Evolutionary conservation across 176 grass and related monocot genomes (phyloP).

Genomic region (Oropetium thomaeum): DNA sequence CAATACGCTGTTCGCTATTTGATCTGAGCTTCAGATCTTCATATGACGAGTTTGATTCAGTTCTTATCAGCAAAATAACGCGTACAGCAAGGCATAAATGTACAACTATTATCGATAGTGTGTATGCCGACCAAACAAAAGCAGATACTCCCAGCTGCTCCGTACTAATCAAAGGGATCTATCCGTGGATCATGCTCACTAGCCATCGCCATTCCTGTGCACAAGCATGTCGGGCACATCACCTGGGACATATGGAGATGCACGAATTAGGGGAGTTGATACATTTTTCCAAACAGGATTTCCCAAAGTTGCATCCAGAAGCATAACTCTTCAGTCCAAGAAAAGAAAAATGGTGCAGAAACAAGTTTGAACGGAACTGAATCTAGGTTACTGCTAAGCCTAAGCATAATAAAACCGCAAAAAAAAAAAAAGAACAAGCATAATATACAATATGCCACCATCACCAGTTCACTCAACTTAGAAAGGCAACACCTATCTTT

Average conservation of each 20-base stretch:
- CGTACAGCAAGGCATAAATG: neutral
- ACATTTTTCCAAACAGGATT: neutral
- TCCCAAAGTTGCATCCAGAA: neutral
- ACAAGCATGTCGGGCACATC: slow-evolving; percentile 96
- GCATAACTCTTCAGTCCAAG: neutral
- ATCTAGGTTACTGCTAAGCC: neutral
- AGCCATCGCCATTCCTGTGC: slow-evolving; percentile 93
- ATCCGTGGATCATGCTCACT: slow-evolving; percentile 93
- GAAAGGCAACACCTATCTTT: neutral
- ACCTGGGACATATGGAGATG: slow-evolving; percentile 46
- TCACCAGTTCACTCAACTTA: neutral
- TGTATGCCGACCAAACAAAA: neutral
- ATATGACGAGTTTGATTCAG: neutral
- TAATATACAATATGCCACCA: neutral
- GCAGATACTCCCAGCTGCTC: neutral
- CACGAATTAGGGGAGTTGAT: neutral
- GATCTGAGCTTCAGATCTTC: neutral
- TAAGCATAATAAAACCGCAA: neutral
- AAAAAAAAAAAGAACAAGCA: neutral
- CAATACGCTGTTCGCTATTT: neutral
- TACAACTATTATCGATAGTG: neutral
- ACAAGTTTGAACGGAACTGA: neutral
- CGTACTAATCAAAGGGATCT: slow-evolving; percentile 77
- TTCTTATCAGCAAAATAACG: neutral
- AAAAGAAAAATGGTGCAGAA: neutral